These are phyloP conservation scores for Arachnopeziza araneosa DNA, from an alignment of 2,329 filamentous ascomycete species.

Conservation along the genomic window DNA sequence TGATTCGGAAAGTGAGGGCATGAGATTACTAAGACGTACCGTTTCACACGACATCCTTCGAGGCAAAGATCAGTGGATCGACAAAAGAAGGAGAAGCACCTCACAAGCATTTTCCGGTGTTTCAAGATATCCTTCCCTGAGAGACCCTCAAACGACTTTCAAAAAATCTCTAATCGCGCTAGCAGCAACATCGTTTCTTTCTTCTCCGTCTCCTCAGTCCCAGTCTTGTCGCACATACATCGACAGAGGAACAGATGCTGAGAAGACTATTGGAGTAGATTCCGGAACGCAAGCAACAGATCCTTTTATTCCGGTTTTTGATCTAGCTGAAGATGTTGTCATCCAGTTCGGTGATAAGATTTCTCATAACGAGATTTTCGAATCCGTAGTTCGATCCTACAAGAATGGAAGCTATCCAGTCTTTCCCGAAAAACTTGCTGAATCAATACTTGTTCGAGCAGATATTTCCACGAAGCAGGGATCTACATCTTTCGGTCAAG, in stretches of 20 bases:
- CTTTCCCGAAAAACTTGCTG: not conserved
- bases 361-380: constrained; percentile 36
- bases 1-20: not conserved
- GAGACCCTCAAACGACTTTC: not conserved
- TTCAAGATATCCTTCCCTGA: not conserved
- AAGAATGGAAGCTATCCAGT: constrained; percentile 34
- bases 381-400: constrained; percentile 43
- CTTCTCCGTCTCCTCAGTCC: not conserved
- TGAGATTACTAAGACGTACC: not conserved
- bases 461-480: not conserved
- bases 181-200: constrained; percentile 23
- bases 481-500: not conserved
- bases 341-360: constrained; percentile 46
- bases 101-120: not conserved
- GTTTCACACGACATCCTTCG: constrained; percentile 17
- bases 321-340: constrained; percentile 50
- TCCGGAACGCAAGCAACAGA: not conserved
- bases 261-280: constrained; percentile 10
- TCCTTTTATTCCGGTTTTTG: constrained; percentile 39
- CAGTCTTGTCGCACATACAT: not conserved
- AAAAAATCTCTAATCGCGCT: not conserved
- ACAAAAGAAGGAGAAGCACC: not conserved
- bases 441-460: not conserved
- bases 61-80: constrained; percentile 17
- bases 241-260: constrained; percentile 37